These are phyloP conservation scores for Schwanniomyces occidentalis DNA, from an alignment of 805 yeast genomes.

Conservation along the genomic window DNA sequence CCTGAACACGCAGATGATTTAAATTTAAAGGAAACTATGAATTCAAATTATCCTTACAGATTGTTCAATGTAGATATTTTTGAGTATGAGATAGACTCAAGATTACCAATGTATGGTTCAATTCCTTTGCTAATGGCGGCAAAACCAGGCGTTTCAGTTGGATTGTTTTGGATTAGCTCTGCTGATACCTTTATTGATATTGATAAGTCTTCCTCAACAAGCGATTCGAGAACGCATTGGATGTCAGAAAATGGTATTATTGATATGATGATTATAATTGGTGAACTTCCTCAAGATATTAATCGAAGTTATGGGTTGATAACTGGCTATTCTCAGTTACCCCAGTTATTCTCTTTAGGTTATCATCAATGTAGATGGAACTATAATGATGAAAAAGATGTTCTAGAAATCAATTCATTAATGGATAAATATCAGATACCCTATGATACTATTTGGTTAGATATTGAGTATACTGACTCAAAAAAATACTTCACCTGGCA, in stretches of 20 bases:
- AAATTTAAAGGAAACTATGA: constrained; percentile 66
- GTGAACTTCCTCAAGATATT: constrained; percentile 54
- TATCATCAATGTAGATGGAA: constrained; percentile 99
- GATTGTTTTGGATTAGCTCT: constrained; percentile 87
- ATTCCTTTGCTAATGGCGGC: constrained; percentile 85
- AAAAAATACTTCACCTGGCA: constrained; percentile 95
- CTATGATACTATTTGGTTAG: constrained; percentile 91
- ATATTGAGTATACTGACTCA: constrained; percentile 84
- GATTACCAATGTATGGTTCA: constrained; percentile 91
- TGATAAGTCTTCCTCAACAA: constrained; percentile 26
- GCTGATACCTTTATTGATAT: constrained; percentile 93
- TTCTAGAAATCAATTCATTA: constrained; percentile 62
- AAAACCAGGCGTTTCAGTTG: constrained; percentile 58
- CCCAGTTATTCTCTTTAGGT: constrained; percentile 77
- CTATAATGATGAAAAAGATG: constrained; percentile 85
- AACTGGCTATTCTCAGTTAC: constrained; percentile 74
- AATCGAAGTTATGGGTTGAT: constrained; percentile 61
- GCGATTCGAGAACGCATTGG: constrained; percentile 72
- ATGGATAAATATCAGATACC: constrained; percentile 80
- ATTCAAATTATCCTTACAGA: constrained; percentile 70
- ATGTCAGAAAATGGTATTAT: constrained; percentile 86
- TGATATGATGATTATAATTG: constrained; percentile 72
- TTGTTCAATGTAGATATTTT: constrained; percentile 92
- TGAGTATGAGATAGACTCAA: constrained; percentile 82
- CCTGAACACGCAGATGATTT: constrained; percentile 94